phyloP scores from a whole-genome alignment of 768 basidiomycete genomes.

The Boletus reticulatus region DNA sequence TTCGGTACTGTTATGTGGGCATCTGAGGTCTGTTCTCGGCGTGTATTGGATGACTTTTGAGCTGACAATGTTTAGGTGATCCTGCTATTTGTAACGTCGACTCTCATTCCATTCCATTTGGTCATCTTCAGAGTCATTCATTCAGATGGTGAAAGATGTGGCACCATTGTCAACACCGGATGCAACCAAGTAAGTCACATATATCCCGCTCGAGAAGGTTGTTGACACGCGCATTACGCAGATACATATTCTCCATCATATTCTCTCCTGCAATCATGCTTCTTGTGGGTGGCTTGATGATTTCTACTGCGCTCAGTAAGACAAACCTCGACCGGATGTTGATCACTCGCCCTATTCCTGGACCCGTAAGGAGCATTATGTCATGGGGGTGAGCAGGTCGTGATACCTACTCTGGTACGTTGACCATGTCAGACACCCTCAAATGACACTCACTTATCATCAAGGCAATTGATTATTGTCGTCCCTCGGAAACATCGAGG shows the following conservation, averaged over 20 bases:
- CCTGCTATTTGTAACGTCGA: slow-evolving; percentile 95
- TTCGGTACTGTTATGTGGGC: slow-evolving; percentile 97
- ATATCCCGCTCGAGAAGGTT: not conserved
- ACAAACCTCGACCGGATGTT: slow-evolving; percentile 91
- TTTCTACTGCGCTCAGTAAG: slow-evolving; percentile 93
- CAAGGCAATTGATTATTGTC: slow-evolving; percentile 61
- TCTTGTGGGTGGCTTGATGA: slow-evolving; percentile 95
- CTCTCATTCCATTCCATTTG: slow-evolving; percentile 82
- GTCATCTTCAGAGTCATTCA: slow-evolving; percentile 83
- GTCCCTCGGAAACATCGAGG: slow-evolving; percentile 64
- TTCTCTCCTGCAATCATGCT: slow-evolving; percentile 99
- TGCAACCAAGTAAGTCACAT: slow-evolving; percentile 73
- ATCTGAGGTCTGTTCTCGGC: slow-evolving; percentile 64
- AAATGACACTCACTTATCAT: not conserved
- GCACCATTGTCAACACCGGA: slow-evolving; percentile 52
- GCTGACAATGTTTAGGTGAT: slow-evolving; percentile 63
- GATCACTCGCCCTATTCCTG: slow-evolving; percentile 86
- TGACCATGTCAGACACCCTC: not conserved
- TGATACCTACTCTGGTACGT: slow-evolving; percentile 52
- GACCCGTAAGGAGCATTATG: too few species aligned
- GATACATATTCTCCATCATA: slow-evolving; percentile 92
- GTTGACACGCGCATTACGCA: slow-evolving; percentile 30
- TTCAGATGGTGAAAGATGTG: slow-evolving; percentile 42
- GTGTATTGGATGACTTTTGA: not conserved
- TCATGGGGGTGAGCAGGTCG: too few species aligned